A percentile compares a stretch with the other conserved stretches of the same genome.
These are phyloP conservation scores for Lactarius indigo DNA, from an alignment of 768 basidiomycete species.

Conservation along the genomic window DNA sequence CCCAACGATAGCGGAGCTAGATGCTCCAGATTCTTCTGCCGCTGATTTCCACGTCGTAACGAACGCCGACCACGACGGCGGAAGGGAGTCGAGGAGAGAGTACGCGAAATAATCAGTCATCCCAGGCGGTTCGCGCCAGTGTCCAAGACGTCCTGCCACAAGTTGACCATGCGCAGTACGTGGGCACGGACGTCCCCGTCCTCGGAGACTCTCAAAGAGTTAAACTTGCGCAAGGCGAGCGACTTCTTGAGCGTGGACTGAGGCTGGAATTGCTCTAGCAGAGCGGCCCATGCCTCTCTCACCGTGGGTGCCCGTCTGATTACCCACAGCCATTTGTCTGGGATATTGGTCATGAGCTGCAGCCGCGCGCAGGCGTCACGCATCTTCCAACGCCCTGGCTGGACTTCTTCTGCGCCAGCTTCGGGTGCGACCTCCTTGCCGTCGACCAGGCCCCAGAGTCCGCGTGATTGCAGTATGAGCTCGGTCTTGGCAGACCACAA, in stretches of 20 bases:
- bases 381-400: slow-evolving; percentile 13
- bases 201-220: background rate
- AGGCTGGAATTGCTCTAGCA: slow-evolving; percentile 17
- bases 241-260: slow-evolving; percentile 16
- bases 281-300: slow-evolving; percentile 10
- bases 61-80: slow-evolving; percentile 20
- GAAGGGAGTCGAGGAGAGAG: slow-evolving; percentile 15
- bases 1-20: slow-evolving; percentile 4
- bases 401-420: background rate
- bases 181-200: slow-evolving; percentile 18
- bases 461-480: slow-evolving; percentile 13
- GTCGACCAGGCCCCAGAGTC: slow-evolving; percentile 17
- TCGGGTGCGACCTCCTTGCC: slow-evolving; percentile 11
- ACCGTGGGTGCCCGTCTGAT: background rate
- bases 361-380: slow-evolving; percentile 19
- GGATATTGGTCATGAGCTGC: slow-evolving; percentile 16
- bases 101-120: slow-evolving; percentile 10
- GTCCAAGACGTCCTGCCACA: slow-evolving; percentile 21
- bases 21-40: background rate
- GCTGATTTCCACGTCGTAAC: slow-evolving; percentile 9
- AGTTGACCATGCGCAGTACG: slow-evolving; percentile 20
- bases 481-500: slow-evolving; percentile 14
- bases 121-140: slow-evolving; percentile 2
- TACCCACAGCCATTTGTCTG: slow-evolving; percentile 17
- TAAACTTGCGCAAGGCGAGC: slow-evolving; percentile 18